Evolutionary conservation across 768 basidiomycete genomes (phyloP).

Genomic region (Boletus speciosus): DNA sequence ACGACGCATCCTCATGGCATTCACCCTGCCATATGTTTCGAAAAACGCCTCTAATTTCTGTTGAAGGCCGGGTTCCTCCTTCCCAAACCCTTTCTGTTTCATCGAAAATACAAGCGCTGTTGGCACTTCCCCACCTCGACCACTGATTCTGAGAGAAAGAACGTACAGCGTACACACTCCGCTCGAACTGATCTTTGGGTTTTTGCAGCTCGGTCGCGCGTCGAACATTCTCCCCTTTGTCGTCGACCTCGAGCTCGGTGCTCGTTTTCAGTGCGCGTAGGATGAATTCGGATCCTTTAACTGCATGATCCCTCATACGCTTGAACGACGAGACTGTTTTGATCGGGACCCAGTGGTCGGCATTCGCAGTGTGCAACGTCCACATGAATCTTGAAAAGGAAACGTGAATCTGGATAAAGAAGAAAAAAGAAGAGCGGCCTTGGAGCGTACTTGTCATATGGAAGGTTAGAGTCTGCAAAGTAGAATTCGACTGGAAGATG

Average conservation of each 20-base stretch:
- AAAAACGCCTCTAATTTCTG: conserved; percentile 77
- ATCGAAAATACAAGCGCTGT: background rate
- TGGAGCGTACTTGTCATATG: conserved; percentile 69
- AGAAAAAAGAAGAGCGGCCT: background rate
- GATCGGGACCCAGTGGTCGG: conserved; percentile 89
- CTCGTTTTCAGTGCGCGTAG: conserved; percentile 57
- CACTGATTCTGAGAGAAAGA: conserved; percentile 12
- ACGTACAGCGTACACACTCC: conserved; percentile 88
- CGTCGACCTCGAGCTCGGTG: conserved; percentile 68
- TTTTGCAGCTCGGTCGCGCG: conserved; percentile 71
- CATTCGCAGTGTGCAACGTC: conserved; percentile 76
- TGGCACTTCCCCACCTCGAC: background rate
- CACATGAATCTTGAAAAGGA: conserved; percentile 77
- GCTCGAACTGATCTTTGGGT: conserved; percentile 73
- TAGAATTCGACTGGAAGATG: conserved; percentile 80
- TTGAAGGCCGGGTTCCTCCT: conserved; percentile 62
- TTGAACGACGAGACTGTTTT: conserved; percentile 89
- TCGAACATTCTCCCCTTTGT: conserved; percentile 67
- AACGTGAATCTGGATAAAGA: background rate
- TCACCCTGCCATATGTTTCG: conserved; percentile 68
- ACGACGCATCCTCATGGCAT: conserved; percentile 85
- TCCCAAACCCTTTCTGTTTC: conserved; percentile 82
- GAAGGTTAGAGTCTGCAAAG: conserved; percentile 94
- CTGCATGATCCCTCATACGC: conserved; percentile 77
- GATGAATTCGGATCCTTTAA: conserved; percentile 65